These are phyloP conservation scores for Omphalea diandra DNA, from an alignment of 441 rosid genomes.

Conservation along the genomic window DNA sequence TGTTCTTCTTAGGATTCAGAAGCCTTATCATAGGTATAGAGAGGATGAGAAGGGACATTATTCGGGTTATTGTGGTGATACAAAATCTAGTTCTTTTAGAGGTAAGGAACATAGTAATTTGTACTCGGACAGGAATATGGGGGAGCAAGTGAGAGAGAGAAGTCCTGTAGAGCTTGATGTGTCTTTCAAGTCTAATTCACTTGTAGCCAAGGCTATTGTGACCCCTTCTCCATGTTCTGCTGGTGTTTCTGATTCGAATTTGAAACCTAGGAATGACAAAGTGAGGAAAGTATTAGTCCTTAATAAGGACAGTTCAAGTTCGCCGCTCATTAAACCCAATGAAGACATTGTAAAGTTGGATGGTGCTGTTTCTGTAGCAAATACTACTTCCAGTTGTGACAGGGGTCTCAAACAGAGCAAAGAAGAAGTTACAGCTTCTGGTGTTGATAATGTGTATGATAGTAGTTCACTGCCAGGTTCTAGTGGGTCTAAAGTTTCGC, in stretches of 20 bases:
- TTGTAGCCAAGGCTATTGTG: constrained; percentile 72
- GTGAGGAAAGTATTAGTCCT: constrained; percentile 39
- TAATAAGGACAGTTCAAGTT: constrained; percentile 35
- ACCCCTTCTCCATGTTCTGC: constrained; percentile 43
- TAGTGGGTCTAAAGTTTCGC: constrained; percentile 26
- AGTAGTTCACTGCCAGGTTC: constrained; percentile 30
- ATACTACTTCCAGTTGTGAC: constrained; percentile 31
- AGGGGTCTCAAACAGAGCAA: constrained; percentile 36
- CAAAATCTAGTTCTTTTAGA: constrained; percentile 44
- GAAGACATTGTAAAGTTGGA: constrained; percentile 32
- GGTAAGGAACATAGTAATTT: constrained; percentile 50
- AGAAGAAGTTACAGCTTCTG: constrained; percentile 32
- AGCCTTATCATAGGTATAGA: constrained; percentile 48
- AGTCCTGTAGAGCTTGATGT: constrained; percentile 79
- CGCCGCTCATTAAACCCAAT: constrained; percentile 24
- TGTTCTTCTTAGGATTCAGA: constrained; percentile 84
- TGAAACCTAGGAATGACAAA: constrained; percentile 50
- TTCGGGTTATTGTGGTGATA: constrained; percentile 37
- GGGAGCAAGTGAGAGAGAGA: constrained; percentile 48
- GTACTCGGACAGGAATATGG: constrained; percentile 34
- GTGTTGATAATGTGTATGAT: constrained; percentile 22
- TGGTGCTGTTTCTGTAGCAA: constrained; percentile 25
- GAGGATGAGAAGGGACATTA: constrained; percentile 47
- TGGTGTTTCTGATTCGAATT: constrained; percentile 32
- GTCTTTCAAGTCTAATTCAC: constrained; percentile 72